Conservation (phyloP, 371 early-diverging fungal species). For the Dichotomocladium elegans region DNA sequence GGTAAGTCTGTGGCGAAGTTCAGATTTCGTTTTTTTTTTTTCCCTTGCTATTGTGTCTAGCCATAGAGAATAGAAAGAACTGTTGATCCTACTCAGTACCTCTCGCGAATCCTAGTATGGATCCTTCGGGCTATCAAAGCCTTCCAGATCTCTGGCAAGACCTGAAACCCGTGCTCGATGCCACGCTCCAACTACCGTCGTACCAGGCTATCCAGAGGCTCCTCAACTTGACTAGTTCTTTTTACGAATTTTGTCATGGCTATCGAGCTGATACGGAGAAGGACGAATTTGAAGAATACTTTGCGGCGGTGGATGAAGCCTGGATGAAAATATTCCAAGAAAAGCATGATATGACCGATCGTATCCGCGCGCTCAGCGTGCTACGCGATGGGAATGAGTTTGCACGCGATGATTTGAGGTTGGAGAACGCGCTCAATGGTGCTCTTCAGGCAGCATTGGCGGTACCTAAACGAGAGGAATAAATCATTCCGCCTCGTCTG, state of each 20-base stretch:
- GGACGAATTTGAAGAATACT: constrained; percentile 26
- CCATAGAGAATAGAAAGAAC: neutral
- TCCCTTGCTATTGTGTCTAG: neutral
- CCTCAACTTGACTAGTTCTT: constrained; percentile 24
- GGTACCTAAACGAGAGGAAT: no score
- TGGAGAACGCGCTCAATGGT: constrained; percentile 13
- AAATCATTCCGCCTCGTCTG: no score
- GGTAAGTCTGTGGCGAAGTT: constrained; percentile 12
- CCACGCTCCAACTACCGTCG: constrained; percentile 14
- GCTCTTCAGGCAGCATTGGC: constrained; percentile 9
- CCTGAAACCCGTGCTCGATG: constrained; percentile 14
- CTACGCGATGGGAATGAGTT: constrained; percentile 30
- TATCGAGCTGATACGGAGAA: constrained; percentile 24
- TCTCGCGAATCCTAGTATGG: no score
- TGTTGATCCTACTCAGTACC: no score
- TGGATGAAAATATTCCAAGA: constrained; percentile 19
- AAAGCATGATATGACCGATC: constrained; percentile 22
- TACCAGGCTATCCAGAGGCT: constrained; percentile 22
- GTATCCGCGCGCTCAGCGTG: constrained; percentile 26
- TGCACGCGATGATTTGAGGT: constrained; percentile 15
- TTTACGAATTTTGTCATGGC: constrained; percentile 32
- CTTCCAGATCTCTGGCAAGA: constrained; percentile 30
- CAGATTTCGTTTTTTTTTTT: no score
- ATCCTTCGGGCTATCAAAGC: constrained; percentile 18
- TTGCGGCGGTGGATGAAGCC: constrained; percentile 27